These are phyloP conservation scores for Phalaenopsis equestris DNA, from an alignment of 106 monocot genomes.

Conservation along the genomic window DNA sequence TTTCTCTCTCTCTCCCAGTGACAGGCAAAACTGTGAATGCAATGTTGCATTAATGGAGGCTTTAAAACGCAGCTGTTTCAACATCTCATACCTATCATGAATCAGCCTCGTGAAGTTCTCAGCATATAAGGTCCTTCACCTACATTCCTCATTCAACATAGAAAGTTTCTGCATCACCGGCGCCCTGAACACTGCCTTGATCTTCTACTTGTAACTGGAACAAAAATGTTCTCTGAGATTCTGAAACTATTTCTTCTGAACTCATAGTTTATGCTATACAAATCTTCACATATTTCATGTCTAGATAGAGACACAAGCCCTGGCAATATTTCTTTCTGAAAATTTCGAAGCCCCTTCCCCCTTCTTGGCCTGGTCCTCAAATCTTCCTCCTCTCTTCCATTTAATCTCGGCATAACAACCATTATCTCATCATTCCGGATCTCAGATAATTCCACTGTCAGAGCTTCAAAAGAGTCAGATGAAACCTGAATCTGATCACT, in stretches of 20 bases:
- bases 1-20: no score
- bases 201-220: constrained; percentile 18
- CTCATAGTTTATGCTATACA: constrained; percentile 57
- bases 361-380: constrained; percentile 34
- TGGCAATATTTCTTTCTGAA: constrained; percentile 75
- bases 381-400: constrained; percentile 5
- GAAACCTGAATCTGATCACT: constrained; percentile 23
- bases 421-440: constrained; percentile 14
- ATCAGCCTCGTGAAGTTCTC: neutral
- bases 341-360: constrained; percentile 55
- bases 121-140: neutral
- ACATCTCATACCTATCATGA: neutral
- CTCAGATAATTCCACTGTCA: constrained; percentile 45
- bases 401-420: constrained; percentile 2
- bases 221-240: constrained; percentile 16
- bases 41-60: neutral
- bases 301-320: constrained; percentile 67
- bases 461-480: constrained; percentile 56
- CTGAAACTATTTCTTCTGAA: constrained; percentile 25
- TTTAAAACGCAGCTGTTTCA: neutral
- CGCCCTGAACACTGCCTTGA: constrained; percentile 4
- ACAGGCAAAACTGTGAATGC: neutral
- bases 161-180: no score
- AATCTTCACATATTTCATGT: constrained; percentile 78
- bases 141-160: no score